Base-by-base conservation (phyloP, 1,284 basidiomycete genomes). In the Trichosporon sp. region DNA sequence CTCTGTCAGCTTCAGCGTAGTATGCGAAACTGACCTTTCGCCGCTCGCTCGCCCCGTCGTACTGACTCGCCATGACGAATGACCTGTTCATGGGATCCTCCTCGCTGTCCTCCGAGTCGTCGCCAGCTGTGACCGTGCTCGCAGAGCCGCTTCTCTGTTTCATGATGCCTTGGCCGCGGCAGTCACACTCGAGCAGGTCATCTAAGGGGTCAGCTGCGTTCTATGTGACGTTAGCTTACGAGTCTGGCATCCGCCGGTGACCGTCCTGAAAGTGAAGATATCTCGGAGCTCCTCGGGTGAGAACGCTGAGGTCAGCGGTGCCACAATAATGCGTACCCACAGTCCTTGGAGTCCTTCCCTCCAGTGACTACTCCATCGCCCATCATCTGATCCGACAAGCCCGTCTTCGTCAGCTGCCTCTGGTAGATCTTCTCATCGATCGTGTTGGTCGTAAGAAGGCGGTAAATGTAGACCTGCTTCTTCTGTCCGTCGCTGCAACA, bases 321-420 rank as follows among this genome's bases (percentile, higher is more conserved):
- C 71, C 86, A 58, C 85, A 84, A 69, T 86, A 86, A 80, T 89
- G 87, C 16, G 10, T 52, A 82, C 88, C 81, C 71, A 91, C 91
- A 90, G 69, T 90, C 87, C 71, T 90, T 92, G 32, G 74, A 68
- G 33, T 70, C 69, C 63, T 79, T 71, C 58, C 63, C 59, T 63
- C 36, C 57, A 54, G 32, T 57, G 2, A 56, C 34, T 54, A 67
- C 60, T 5, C 66, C 69, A 21, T 76, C 72, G 64, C 77, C 81
- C 79, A 85, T 81, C 73, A 85, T 78, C 52, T 84, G 81, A 27
- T 84, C 83, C 7, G 83, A 83, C 56, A 99, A 80, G 1, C 92
- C 95, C 14, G 93, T 85, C 80, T 99, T 99, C n/a, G 92, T 97
- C 27, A 98, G 87, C 79, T 98, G 95, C 58, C 96, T 86, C 79